Conservation (phyloP, 176 grass and related monocot species). For the Coix lacrymajobi region DNA sequence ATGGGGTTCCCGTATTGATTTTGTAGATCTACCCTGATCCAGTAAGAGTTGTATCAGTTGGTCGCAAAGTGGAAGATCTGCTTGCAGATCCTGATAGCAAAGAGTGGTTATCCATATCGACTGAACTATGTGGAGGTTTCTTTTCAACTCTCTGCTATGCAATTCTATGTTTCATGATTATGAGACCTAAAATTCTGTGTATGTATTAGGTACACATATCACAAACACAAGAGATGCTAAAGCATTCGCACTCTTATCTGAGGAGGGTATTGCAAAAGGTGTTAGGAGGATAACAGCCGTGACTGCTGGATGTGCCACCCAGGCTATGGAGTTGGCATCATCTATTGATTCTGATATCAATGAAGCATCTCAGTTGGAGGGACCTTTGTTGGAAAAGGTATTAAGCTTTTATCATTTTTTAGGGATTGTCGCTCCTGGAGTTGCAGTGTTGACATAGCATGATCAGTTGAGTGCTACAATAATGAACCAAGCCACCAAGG, state of each 20-base stretch:
- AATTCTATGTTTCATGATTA: not conserved
- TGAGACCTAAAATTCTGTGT: conserved; percentile 6
- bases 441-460: not conserved
- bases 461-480: not conserved
- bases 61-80: conserved; percentile 77
- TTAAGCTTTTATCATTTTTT: not conserved
- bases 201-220: conserved; percentile 76
- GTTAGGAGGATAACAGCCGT: conserved; percentile 89
- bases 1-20: not conserved
- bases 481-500: not conserved
- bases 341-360: conserved; percentile 56
- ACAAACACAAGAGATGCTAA: conserved; percentile 73
- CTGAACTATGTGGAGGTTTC: conserved; percentile 85
- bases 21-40: conserved; percentile 84
- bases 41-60: conserved; percentile 83
- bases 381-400: conserved; percentile 72
- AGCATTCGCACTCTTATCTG: conserved; percentile 81
- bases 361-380: conserved; percentile 52
- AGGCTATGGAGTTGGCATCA: conserved; percentile 60
- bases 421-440: not conserved
- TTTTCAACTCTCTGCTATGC: not conserved
- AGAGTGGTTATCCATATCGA: conserved; percentile 87
- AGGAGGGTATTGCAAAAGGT: conserved; percentile 96
- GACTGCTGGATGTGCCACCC: conserved; percentile 59
- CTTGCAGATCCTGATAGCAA: conserved; percentile 62